phyloP scores from a whole-genome alignment of 305 asterid species.

The Fraxinus floribunda region DNA sequence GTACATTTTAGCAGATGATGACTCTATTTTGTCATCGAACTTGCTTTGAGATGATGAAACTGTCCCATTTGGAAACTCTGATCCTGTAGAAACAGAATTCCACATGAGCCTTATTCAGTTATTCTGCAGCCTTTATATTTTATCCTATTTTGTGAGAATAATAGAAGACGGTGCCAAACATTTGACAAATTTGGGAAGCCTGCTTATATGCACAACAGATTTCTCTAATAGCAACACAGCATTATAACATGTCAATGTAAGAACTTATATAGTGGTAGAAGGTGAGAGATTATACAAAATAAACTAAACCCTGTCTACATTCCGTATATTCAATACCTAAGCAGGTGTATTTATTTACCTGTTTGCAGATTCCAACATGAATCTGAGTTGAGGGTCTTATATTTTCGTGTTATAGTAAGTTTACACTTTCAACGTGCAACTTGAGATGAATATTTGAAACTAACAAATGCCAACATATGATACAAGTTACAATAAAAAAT shows the following conservation, averaged over 20 bases:
- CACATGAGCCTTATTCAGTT: conserved; percentile 11
- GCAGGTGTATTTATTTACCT: not conserved
- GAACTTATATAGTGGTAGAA: not conserved
- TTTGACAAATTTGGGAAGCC: not conserved
- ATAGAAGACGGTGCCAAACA: conserved; percentile 7
- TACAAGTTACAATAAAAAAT: not conserved
- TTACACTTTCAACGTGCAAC: not conserved
- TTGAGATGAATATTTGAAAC: not conserved
- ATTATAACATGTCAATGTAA: conserved; percentile 1
- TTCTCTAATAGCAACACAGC: not conserved
- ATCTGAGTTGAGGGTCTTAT: not conserved
- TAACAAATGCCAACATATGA: not conserved
- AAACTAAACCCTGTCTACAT: not conserved
- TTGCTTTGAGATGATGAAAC: conserved; percentile 54
- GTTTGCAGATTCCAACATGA: not conserved
- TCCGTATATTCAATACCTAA: not conserved
- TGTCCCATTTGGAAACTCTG: conserved; percentile 62
- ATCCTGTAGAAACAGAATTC: conserved; percentile 41
- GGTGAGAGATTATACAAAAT: conserved; percentile 1
- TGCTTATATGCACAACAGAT: not conserved
- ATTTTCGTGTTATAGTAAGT: not conserved
- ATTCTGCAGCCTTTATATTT: not conserved
- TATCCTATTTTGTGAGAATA: not conserved
- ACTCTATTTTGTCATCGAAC: conserved; percentile 91
- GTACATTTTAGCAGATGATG: conserved; percentile 97